Conservation (phyloP, 2,329 filamentous ascomycete species). For the Akanthomyces uredinophilus region DNA sequence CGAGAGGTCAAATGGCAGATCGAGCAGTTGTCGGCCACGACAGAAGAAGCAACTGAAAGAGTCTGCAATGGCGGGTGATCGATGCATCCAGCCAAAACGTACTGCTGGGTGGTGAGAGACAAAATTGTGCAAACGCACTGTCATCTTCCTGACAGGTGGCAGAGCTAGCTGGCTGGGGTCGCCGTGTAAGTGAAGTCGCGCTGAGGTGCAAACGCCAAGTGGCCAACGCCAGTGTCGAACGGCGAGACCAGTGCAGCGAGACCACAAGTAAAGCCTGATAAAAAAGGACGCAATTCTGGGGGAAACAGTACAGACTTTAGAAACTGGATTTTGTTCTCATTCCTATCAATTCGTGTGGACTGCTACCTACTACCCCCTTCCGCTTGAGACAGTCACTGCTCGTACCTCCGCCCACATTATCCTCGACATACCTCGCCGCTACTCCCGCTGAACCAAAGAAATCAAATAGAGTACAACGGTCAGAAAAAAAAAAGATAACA, state of each 20-base stretch:
- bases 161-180: background rate
- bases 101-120: background rate
- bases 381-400: slow-evolving; percentile 9
- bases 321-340: slow-evolving; percentile 4
- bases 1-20: too few relatives aligned
- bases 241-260: background rate
- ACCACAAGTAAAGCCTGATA: background rate
- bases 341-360: slow-evolving; percentile 9
- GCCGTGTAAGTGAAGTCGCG: background rate
- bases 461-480: slow-evolving; percentile 4
- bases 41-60: background rate
- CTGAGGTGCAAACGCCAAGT: background rate
- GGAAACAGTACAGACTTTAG: background rate
- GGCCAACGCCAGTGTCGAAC: background rate
- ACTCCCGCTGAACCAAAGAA: slow-evolving; percentile 12
- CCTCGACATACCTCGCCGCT: slow-evolving; percentile 3
- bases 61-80: background rate
- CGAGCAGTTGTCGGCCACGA: background rate
- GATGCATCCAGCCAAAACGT: background rate
- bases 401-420: background rate
- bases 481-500: background rate
- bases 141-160: background rate
- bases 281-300: background rate
- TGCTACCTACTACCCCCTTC: background rate
- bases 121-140: background rate